Conservation (phyloP, 257 asterid genomes). For the Gardenia jasminoides region DNA sequence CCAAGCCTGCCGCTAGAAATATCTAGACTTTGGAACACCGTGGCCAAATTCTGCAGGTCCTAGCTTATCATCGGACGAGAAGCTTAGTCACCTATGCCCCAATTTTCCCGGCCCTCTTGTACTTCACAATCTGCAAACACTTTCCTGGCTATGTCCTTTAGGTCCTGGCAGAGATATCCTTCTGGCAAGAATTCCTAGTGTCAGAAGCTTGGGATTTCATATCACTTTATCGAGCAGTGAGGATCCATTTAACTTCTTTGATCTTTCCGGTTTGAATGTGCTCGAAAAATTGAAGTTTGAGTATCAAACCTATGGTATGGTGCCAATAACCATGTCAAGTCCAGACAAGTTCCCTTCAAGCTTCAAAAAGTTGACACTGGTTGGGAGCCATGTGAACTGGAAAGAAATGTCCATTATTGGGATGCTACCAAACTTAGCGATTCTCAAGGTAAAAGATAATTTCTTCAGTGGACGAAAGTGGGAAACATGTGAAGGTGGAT, state of each 20-base stretch:
- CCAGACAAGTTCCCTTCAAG: background rate
- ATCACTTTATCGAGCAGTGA: background rate
- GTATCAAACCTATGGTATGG: background rate
- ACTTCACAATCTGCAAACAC: background rate
- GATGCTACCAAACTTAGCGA: conserved; percentile 2
- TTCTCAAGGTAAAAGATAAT: conserved; percentile 4
- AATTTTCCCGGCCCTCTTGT: background rate
- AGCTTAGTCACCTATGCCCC: background rate
- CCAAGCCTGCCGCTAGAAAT: background rate
- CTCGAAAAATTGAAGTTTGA: background rate
- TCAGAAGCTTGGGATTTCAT: background rate
- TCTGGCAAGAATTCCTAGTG: background rate
- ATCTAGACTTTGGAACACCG: background rate
- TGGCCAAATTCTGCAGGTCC: background rate
- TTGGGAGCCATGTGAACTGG: background rate
- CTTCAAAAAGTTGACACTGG: conserved; percentile 5
- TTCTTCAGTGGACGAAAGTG: background rate
- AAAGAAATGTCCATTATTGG: conserved; percentile 5
- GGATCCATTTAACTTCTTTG: background rate
- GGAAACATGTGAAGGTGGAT: conserved; percentile 3
- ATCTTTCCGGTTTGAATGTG: background rate
- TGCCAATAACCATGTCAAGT: background rate
- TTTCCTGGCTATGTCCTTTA: background rate
- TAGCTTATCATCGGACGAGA: background rate
- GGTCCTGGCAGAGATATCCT: background rate